Evolutionary conservation across 1,284 basidiomycete genomes (phyloP).

Genomic region (Ganoderma lingzhi): DNA sequence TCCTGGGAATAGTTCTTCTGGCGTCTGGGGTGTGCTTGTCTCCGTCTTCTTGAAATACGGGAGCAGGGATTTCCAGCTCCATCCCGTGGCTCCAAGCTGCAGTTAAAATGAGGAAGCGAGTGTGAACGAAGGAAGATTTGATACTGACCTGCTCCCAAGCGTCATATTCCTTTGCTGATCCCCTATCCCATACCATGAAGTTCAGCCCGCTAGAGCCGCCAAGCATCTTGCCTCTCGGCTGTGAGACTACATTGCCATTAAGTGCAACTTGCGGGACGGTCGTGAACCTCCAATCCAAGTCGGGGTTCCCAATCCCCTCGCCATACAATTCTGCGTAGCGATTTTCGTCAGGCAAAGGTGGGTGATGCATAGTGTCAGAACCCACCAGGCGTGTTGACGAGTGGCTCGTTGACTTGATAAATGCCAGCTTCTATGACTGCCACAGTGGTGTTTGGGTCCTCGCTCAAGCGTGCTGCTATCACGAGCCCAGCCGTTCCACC

Average conservation of each 20-base stretch:
- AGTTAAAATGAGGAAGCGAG: neutral
- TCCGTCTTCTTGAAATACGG: conserved; percentile 32
- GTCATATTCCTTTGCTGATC: conserved; percentile 30
- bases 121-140: neutral
- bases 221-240: conserved; percentile 32
- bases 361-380: neutral
- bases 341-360: neutral
- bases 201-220: conserved; percentile 35
- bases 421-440: conserved; percentile 32
- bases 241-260: conserved; percentile 8
- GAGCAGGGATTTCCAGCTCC: conserved; percentile 29
- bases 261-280: conserved; percentile 26
- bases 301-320: conserved; percentile 24
- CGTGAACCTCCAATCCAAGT: conserved; percentile 29
- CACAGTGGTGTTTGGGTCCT: conserved; percentile 25
- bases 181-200: conserved; percentile 32
- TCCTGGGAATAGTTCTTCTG: conserved; percentile 16
- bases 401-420: conserved; percentile 26
- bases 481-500: conserved; percentile 20
- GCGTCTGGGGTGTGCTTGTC: conserved; percentile 10
- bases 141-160: conserved; percentile 22
- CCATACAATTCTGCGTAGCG: conserved; percentile 17
- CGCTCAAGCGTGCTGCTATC: conserved; percentile 16
- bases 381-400: conserved; percentile 29
- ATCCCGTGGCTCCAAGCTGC: conserved; percentile 22